A percentile compares a stretch with the other conserved stretches of the same genome.
Evolutionary conservation across 495 filamentous ascomycete genomes (phyloP).

Genomic region (Aspergillus heteromorphus): DNA sequence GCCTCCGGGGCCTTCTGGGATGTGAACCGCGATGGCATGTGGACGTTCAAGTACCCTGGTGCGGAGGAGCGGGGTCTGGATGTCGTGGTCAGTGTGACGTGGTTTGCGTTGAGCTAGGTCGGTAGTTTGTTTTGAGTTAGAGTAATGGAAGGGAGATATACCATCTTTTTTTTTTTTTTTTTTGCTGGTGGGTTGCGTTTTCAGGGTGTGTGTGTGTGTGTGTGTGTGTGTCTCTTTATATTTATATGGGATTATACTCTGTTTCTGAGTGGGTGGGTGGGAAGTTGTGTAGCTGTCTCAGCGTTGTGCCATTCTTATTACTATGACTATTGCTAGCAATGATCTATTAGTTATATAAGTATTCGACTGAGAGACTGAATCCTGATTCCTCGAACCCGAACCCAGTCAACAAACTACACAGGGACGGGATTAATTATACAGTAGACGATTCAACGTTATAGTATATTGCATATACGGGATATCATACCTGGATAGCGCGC

Average conservation of each 20-base stretch:
- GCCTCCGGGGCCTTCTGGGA: slow-evolving; percentile 96
- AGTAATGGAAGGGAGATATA: slow-evolving; percentile 9
- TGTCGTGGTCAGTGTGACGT: slow-evolving; percentile 85
- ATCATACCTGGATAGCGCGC: neutral
- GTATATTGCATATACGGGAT: slow-evolving; percentile 1
- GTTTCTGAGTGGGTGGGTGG: too few species aligned
- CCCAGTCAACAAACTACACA: too few species aligned
- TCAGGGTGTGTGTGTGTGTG: slow-evolving; percentile 1
- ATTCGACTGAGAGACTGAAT: too few species aligned
- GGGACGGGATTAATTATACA: too few species aligned
- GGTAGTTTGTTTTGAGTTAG: neutral
- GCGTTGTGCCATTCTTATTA: too few species aligned
- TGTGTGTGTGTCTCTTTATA: neutral
- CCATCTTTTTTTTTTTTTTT: slow-evolving; percentile 7
- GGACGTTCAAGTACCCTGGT: slow-evolving; percentile 91
- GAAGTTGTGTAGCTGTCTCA: too few species aligned
- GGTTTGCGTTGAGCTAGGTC: slow-evolving; percentile 56
- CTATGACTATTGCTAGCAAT: too few species aligned
- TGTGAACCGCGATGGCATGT: slow-evolving; percentile 95
- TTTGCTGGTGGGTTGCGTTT: slow-evolving; percentile 10
- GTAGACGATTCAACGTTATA: neutral
- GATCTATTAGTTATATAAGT: too few species aligned
- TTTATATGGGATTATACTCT: too few species aligned
- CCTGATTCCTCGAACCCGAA: too few species aligned
- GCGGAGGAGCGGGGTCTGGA: slow-evolving; percentile 81